phyloP scores from a whole-genome alignment of 164 flowering plant genomes.

The Houttuynia cordata region DNA sequence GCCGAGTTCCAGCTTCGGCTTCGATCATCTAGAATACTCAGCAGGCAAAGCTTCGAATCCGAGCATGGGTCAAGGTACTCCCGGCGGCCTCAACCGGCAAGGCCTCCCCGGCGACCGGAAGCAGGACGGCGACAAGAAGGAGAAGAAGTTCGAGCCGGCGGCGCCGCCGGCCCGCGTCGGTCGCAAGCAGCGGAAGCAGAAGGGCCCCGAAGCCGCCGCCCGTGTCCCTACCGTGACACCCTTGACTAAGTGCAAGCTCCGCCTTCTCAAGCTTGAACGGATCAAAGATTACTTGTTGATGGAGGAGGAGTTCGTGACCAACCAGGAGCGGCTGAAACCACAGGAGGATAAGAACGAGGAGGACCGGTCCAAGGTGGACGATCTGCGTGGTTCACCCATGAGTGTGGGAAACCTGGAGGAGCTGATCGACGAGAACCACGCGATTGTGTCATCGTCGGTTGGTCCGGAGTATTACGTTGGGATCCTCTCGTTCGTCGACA shows the following conservation, averaged over 20 bases:
- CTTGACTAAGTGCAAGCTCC: conserved; percentile 23
- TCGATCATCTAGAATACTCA: too few species aligned
- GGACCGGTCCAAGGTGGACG: conserved; percentile 31
- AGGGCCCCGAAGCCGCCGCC: conserved; percentile 31
- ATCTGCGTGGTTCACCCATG: conserved; percentile 27
- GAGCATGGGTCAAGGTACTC: conserved; percentile 24
- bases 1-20: too few species aligned
- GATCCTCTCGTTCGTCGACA: conserved; percentile 25
- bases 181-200: conserved; percentile 31
- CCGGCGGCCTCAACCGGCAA: conserved; percentile 21
- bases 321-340: conserved; percentile 31
- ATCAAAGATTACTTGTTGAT: conserved; percentile 28
- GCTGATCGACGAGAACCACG: conserved; percentile 31
- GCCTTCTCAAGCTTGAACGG: conserved; percentile 24
- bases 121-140: conserved; percentile 21
- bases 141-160: conserved; percentile 31
- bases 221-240: conserved; percentile 27
- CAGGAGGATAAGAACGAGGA: conserved; percentile 34
- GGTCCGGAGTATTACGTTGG: conserved; percentile 29
- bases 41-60: too few species aligned
- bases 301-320: conserved; percentile 31
- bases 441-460: conserved; percentile 26
- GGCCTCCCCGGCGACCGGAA: conserved; percentile 18
- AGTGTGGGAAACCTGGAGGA: conserved; percentile 29
- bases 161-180: conserved; percentile 34